Base-by-base conservation (phyloP, 2,329 filamentous ascomycete genomes). In the Capronia epimyces region DNA sequence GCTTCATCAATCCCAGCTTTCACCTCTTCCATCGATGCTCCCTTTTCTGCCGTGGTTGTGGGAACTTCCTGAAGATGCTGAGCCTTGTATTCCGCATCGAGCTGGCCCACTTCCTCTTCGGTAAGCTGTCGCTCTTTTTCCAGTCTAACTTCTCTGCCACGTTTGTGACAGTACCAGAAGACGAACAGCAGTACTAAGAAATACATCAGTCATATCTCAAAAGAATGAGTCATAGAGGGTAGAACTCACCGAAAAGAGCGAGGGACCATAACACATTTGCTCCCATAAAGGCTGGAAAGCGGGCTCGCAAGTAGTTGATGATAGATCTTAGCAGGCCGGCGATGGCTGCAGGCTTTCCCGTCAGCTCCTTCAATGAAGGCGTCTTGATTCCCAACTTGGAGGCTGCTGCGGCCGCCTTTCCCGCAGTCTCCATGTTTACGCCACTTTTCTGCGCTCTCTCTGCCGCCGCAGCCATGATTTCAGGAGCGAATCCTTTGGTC, bases 131-230 rank as follows among this genome's bases (percentile, higher is more conserved):
- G 69, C 56, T 80, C 78, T 44, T 74, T 80, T 64, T 86, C 84
- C 10, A 97, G 79, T 44, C 93, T 81, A 5, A 83, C 83, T 71
- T 98, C 91, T 39, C 82, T 82, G 32, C 93, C 93, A 47, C 93
- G 86, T 74, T 97, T 97, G 71, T 97, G 86, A 71, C 90, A 97
- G 71, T 97, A 98, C 90, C 91, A 98, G 62, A 97, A 83, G 39
- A 95, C 88, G 65, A 95, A 93, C 50, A 98, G 79, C 13, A 97
- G 77, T 48, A 97, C 87, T 87, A 49, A 22, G 40, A 10, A n/a
- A 18, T 3, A 20, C 21, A 9, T 47, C 21, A 49, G 40, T 47
- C 32, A 45, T 31, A 25, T 16, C 31, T 20, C 12, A 9, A 37
- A 37, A 2, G 12, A 7, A 20, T 37, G 15, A 37, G 15, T 37